phyloP scores from a whole-genome alignment of 129 eudicot genomes.

The Lactuca sativa region DNA sequence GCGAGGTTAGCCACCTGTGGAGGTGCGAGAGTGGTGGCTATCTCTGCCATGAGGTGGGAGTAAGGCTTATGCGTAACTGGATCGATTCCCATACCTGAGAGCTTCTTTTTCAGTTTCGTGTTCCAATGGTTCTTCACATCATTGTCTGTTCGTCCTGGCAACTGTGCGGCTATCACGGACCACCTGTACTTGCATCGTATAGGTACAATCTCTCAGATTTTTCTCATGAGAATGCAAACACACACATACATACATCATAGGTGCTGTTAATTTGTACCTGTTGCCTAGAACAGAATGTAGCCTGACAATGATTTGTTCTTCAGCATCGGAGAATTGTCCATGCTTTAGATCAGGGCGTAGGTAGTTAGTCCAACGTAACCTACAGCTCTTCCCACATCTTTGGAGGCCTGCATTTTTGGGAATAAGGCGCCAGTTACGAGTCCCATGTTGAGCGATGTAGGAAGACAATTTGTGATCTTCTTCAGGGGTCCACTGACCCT shows the following conservation, averaged over 20 bases:
- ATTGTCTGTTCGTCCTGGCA: constrained; percentile 95
- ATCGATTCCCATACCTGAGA: constrained; percentile 97
- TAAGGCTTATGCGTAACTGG: constrained; percentile 96
- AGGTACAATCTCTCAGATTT: constrained; percentile 13
- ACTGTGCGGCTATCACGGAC: constrained; percentile 92
- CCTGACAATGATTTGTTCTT: constrained; percentile 80
- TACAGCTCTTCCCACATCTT: constrained; percentile 91
- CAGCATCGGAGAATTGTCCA: constrained; percentile 73
- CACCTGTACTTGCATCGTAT: constrained; percentile 52
- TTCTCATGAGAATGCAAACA: neutral
- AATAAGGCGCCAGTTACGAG: constrained; percentile 90
- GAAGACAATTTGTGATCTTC: constrained; percentile 90
- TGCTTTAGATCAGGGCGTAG: constrained; percentile 92
- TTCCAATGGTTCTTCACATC: constrained; percentile 97
- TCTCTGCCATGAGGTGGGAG: constrained; percentile 92
- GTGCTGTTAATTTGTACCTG: constrained; percentile 39
- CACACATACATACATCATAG: neutral
- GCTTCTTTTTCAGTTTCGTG: constrained; percentile 89
- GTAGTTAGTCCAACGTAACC: constrained; percentile 89
- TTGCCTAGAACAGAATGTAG: constrained; percentile 92
- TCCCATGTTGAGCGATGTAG: constrained; percentile 88
- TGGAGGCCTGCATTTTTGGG: constrained; percentile 95
- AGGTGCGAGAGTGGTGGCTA: constrained; percentile 82
- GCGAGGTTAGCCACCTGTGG: constrained; percentile 92
- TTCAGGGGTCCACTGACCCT: constrained; percentile 94